Evolutionary conservation across 495 filamentous ascomycete species (phyloP).

Genomic region (Clohesyomyces aquaticus): DNA sequence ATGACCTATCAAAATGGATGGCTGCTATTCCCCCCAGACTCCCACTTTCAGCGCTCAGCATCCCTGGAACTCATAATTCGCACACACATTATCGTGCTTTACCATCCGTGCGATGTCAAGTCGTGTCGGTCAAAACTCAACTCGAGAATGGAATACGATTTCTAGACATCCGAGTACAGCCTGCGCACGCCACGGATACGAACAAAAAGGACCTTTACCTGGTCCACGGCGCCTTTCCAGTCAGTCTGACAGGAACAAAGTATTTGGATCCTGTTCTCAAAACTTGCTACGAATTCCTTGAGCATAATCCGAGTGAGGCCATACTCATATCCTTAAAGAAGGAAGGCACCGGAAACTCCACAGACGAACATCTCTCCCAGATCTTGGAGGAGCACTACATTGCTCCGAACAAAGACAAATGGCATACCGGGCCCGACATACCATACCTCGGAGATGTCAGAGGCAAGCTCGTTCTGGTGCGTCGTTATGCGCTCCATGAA

Average conservation of each 20-base stretch:
- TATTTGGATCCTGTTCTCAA: slow-evolving; percentile 74
- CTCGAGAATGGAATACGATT: slow-evolving; percentile 91
- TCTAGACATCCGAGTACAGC: slow-evolving; percentile 85
- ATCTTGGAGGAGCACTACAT: slow-evolving; percentile 71
- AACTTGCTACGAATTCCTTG: slow-evolving; percentile 73
- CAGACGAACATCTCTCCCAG: slow-evolving; percentile 75
- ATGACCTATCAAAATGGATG: slow-evolving; percentile 84
- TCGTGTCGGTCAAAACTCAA: slow-evolving; percentile 73
- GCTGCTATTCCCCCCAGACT: slow-evolving; percentile 64
- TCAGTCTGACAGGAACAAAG: slow-evolving; percentile 69
- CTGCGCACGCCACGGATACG: slow-evolving; percentile 58
- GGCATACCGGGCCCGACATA: slow-evolving; percentile 80
- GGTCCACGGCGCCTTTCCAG: slow-evolving; percentile 80
- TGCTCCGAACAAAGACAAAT: slow-evolving; percentile 61
- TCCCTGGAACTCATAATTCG: slow-evolving; percentile 95
- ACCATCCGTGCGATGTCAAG: slow-evolving; percentile 92
- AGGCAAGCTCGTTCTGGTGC: slow-evolving; percentile 81
- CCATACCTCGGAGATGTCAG: slow-evolving; percentile 80
- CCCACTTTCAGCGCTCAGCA: slow-evolving; percentile 78
- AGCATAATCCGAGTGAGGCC: slow-evolving; percentile 75
- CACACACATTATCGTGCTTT: slow-evolving; percentile 81
- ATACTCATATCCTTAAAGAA: slow-evolving; percentile 89
- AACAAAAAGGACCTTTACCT: slow-evolving; percentile 63
- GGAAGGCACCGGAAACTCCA: slow-evolving; percentile 79
- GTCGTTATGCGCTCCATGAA: slow-evolving; percentile 74